A percentile compares a stretch with the other conserved stretches of the same genome.
phyloP scores from a whole-genome alignment of 2,329 filamentous ascomycete species.

The Kalmusia sp. region DNA sequence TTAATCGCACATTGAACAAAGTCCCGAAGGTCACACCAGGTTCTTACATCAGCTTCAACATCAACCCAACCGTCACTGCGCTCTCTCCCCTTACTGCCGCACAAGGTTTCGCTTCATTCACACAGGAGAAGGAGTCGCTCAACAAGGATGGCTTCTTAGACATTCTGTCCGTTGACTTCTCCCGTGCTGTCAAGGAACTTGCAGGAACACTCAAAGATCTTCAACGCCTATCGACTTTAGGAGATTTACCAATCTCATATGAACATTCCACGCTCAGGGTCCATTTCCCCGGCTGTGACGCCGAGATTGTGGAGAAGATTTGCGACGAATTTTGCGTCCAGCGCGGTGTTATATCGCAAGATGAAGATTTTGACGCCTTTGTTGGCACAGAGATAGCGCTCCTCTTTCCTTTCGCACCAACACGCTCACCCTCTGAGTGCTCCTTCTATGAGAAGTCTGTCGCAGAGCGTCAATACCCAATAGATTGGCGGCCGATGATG shows the following conservation, averaged over 20 bases:
- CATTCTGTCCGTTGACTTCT: constrained; percentile 85
- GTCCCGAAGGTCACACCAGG: constrained; percentile 69
- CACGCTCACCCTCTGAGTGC: constrained; percentile 55
- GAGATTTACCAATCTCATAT: constrained; percentile 82
- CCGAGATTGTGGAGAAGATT: constrained; percentile 78
- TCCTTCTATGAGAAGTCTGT: constrained; percentile 55
- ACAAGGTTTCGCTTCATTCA: constrained; percentile 56
- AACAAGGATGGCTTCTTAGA: constrained; percentile 86
- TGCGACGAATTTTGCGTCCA: constrained; percentile 88
- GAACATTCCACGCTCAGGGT: constrained; percentile 75
- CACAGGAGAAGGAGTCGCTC: constrained; percentile 63
- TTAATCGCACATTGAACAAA: constrained; percentile 70
- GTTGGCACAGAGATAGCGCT: constrained; percentile 77
- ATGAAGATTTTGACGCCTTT: constrained; percentile 73
- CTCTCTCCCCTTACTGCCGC: constrained; percentile 74
- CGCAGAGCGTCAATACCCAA: constrained; percentile 44
- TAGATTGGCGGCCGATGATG: constrained; percentile 66
- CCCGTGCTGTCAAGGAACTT: constrained; percentile 83
- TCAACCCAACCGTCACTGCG: constrained; percentile 89
- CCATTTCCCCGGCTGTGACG: constrained; percentile 90
- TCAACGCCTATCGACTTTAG: constrained; percentile 75
- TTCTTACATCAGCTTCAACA: constrained; percentile 84
- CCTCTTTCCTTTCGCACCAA: constrained; percentile 85
- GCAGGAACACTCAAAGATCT: constrained; percentile 81
- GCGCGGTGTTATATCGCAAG: constrained; percentile 79